phyloP scores from a whole-genome alignment of 2,329 filamentous ascomycete species.

The Fusarium ramigenum region DNA sequence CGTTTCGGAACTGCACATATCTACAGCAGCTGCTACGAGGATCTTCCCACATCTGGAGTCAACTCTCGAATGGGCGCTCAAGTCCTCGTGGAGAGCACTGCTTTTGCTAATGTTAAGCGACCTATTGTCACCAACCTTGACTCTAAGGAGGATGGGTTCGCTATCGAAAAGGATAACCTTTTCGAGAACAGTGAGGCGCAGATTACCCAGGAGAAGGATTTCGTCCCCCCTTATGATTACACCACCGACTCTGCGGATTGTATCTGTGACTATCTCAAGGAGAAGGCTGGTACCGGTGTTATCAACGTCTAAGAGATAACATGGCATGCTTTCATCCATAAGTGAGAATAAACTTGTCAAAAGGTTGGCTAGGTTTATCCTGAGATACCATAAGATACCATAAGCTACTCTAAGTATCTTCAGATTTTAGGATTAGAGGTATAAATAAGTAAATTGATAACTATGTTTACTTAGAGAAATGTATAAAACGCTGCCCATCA shows the following conservation, averaged over 20 bases:
- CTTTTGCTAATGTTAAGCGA: slow-evolving; percentile 56
- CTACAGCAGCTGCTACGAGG: slow-evolving; percentile 62
- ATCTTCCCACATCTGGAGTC: slow-evolving; percentile 57
- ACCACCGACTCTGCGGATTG: slow-evolving; percentile 36
- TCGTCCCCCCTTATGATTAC: slow-evolving; percentile 50
- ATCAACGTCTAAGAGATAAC: background rate
- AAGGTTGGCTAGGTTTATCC: fast-evolving
- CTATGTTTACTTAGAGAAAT: fast-evolving
- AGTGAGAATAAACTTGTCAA: fast-evolving
- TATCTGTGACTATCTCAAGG: slow-evolving; percentile 39
- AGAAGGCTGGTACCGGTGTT: slow-evolving; percentile 38
- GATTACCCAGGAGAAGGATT: slow-evolving; percentile 48
- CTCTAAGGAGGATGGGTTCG: slow-evolving; percentile 56
- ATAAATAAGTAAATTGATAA: too few relatives aligned
- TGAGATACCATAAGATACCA: background rate
- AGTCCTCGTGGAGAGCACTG: slow-evolving; percentile 61
- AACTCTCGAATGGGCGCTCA: slow-evolving; percentile 63
- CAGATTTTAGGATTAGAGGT: too few relatives aligned
- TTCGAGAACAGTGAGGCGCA: slow-evolving; percentile 50
- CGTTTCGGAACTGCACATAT: slow-evolving; percentile 69
- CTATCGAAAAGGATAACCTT: slow-evolving; percentile 55
- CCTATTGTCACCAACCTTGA: slow-evolving; percentile 54
- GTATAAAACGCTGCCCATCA: fast-evolving
- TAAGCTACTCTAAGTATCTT: background rate
- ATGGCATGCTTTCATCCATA: fast-evolving